phyloP scores from a whole-genome alignment of 208 protist species.

The Leishmania guyanensis region DNA sequence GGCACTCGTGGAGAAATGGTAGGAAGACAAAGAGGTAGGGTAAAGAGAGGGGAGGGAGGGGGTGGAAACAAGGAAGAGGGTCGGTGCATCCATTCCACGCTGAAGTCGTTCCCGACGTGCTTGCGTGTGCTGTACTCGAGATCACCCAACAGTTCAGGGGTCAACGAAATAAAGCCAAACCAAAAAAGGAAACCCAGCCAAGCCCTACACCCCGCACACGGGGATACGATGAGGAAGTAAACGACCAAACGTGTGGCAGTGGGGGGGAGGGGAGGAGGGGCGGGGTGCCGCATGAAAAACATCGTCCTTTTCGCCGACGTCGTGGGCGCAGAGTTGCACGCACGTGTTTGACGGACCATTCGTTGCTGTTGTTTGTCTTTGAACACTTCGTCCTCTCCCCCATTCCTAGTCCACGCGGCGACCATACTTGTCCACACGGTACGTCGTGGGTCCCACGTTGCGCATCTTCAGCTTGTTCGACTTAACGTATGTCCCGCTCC shows the following conservation, averaged over 20 bases:
- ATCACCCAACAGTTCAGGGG: not conserved
- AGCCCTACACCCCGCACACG: not conserved
- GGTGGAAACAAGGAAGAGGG: not conserved
- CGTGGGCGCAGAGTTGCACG: not conserved
- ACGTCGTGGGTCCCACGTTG: slow-evolving; percentile 66
- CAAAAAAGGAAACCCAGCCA: not conserved
- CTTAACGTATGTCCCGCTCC: slow-evolving; percentile 79
- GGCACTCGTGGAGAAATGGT: not conserved
- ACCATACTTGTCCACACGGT: slow-evolving; percentile 90
- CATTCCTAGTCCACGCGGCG: slow-evolving; percentile 65
- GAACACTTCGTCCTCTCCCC: not conserved
- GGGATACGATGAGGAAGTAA: not conserved
- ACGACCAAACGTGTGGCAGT: not conserved
- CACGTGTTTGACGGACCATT: not conserved
- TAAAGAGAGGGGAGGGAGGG: not conserved
- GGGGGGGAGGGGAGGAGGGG: not conserved
- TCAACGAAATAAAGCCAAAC: not conserved
- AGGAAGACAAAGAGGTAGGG: not conserved
- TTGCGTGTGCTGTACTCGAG: not conserved
- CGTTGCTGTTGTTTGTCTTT: not conserved
- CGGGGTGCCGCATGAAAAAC: not conserved
- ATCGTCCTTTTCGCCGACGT: not conserved
- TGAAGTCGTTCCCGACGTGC: too few relatives aligned
- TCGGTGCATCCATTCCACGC: not conserved
- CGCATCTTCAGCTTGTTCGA: slow-evolving; percentile 64